These are phyloP conservation scores for Coemansia sp. DNA, from an alignment of 192 early-diverging fungal genomes.

Conservation along the genomic window DNA sequence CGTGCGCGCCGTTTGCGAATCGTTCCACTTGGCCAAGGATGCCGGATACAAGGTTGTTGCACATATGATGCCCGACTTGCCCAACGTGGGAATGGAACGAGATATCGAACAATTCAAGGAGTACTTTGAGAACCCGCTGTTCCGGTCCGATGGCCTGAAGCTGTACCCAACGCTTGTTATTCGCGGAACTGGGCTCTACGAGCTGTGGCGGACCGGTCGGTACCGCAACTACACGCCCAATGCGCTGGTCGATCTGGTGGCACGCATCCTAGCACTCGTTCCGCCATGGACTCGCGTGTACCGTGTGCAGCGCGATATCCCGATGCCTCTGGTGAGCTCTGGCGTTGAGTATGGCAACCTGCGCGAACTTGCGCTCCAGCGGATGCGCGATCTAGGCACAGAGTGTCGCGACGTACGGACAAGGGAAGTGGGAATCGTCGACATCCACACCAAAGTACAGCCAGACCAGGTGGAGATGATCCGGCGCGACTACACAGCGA, in stretches of 20 bases:
- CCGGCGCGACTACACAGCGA: conserved; percentile 96
- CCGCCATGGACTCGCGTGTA: conserved; percentile 99
- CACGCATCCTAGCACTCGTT: conserved; percentile 91
- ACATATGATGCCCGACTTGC: conserved; percentile 99
- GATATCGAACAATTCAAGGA: conserved; percentile 99
- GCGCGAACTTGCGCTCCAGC: conserved; percentile 89
- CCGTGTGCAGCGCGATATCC: conserved; percentile 98
- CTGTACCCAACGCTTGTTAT: conserved; percentile 99
- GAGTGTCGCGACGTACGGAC: conserved; percentile 97
- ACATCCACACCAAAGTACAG: conserved; percentile 93
- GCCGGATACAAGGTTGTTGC: conserved; percentile 98
- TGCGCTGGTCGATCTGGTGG: conserved; percentile 93
- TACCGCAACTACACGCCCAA: conserved; percentile 98
- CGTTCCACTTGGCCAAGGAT: conserved; percentile 97
- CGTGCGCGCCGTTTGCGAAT: conserved; percentile 95
- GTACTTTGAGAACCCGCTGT: conserved; percentile 98
- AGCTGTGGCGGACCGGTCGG: conserved; percentile 96
- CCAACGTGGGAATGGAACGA: conserved; percentile 99
- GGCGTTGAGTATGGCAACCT: conserved; percentile 99
- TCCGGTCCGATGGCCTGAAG: conserved; percentile 96
- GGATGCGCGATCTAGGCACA: conserved; percentile 96
- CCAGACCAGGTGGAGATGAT: conserved; percentile 96
- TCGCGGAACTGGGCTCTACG: conserved; percentile 96
- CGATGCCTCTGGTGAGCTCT: conserved; percentile 98
- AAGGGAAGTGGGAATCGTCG: conserved; percentile 96